These are phyloP conservation scores for Tubosaeta brunneosetosa DNA, from an alignment of 768 basidiomycete species.

Conservation along the genomic window DNA sequence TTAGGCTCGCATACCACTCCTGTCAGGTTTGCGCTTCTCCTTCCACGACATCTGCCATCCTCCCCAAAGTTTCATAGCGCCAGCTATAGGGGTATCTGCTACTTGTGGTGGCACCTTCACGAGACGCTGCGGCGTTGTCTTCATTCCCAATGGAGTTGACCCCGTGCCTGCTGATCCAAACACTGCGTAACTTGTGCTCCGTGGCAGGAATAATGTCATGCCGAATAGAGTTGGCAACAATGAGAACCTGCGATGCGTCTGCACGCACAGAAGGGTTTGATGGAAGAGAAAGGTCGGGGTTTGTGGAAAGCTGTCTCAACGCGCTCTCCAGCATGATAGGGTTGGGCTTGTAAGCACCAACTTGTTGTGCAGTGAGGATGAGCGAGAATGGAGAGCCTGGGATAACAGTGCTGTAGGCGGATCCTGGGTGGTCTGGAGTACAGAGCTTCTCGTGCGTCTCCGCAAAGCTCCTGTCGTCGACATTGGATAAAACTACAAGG, in stretches of 20 bases:
- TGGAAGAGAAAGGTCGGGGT: conserved; percentile 18
- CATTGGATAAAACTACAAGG: conserved; percentile 72
- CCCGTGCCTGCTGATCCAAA: conserved; percentile 57
- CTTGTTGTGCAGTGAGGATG: conserved; percentile 67
- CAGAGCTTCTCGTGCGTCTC: conserved; percentile 52
- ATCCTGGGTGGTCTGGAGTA: conserved; percentile 7
- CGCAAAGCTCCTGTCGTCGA: conserved; percentile 61
- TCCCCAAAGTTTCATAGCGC: conserved; percentile 56
- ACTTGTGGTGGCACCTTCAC: conserved; percentile 12
- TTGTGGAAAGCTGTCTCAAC: conserved; percentile 22
- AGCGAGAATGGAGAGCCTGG: conserved; percentile 57
- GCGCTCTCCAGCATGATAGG: conserved; percentile 36
- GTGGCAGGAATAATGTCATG: conserved; percentile 67
- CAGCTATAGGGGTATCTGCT: conserved; percentile 38
- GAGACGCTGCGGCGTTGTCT: conserved; percentile 31
- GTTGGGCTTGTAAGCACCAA: conserved; percentile 69
- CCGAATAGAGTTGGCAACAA: conserved; percentile 62
- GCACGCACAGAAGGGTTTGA: conserved; percentile 5
- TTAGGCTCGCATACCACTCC: not conserved
- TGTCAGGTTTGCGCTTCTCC: conserved; percentile 1
- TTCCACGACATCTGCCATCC: conserved; percentile 57
- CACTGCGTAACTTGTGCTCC: conserved; percentile 49
- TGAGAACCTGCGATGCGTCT: conserved; percentile 46
- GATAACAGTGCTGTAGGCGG: conserved; percentile 39
- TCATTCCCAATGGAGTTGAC: conserved; percentile 28